Conservation (phyloP, 495 filamentous ascomycete species). For the Jackrogersella multiformis region DNA sequence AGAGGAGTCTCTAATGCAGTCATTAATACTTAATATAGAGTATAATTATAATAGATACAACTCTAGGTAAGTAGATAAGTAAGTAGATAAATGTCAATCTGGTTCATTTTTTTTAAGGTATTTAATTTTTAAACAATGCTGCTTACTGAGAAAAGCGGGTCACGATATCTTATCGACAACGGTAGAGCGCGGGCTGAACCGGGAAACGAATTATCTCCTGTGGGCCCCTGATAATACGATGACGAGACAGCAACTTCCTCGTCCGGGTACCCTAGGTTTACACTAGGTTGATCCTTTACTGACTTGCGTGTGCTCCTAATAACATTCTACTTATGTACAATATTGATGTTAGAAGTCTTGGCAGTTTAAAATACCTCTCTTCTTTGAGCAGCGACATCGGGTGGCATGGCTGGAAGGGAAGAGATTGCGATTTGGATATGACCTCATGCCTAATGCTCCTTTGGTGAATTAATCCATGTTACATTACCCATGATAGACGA, state of each 20-base stretch:
- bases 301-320: conserved; percentile 13
- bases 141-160: background rate
- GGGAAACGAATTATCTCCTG: conserved; percentile 22
- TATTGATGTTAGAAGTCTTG: conserved; percentile 19
- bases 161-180: conserved; percentile 30
- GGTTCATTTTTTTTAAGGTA: background rate
- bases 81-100: too few relatives aligned
- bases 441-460: background rate
- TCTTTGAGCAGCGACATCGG: conserved; percentile 21
- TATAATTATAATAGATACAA: background rate
- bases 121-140: too few relatives aligned
- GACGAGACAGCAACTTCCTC: conserved; percentile 13
- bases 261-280: conserved; percentile 1
- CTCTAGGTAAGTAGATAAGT: too few relatives aligned
- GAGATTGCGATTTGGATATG: conserved; percentile 6
- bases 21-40: background rate
- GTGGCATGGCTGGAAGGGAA: background rate
- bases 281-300: conserved; percentile 14
- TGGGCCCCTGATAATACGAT: conserved; percentile 33
- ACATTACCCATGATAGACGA: background rate
- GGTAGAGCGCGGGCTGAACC: conserved; percentile 18
- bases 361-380: conserved; percentile 23
- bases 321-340: too few relatives aligned
- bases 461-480: background rate
- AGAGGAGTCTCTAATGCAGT: conserved; percentile 3